Base-by-base conservation (phyloP, 2,329 filamentous ascomycete genomes). In the Venturia oleaginea region DNA sequence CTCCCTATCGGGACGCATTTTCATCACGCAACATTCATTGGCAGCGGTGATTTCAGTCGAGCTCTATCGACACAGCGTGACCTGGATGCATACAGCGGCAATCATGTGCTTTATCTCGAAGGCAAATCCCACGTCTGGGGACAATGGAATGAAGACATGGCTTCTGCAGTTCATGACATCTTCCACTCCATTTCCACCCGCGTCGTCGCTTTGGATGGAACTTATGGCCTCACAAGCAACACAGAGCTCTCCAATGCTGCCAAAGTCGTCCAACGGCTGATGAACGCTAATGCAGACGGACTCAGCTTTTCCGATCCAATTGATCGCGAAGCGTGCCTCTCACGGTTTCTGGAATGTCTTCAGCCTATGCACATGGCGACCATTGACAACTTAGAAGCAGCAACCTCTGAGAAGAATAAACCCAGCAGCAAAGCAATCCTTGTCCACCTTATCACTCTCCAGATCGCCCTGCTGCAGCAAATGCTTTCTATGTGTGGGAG, bases 71-170 rank as follows among this genome's bases (percentile, higher is more conserved):
- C 57, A 19, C 17, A 81, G 13, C 61, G 64, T 24, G 68, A 71
- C 7, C 73, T 80, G 48, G 71, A 82, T 67, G 66, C 84, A 32
- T 79, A 83, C 66, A 22, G 8, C 34, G 60, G 48, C 30, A 13
- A 15, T 22, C 60, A 68, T 72, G 37, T 68, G 6, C 72, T 85
- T 24, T 67, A 69, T 8, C 66, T 78, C 38, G 71, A 71, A 17
- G 70, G 72, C 27, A 68, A 70, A 38, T 70, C 65, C 3, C 72
- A 77, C 65, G 73, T 74, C 63, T 86, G 83, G 78, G 77, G 79
- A 32, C 69, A 78, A 4, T 87, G 84, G 84, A 81, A 78, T 62
- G 83, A 86, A 60, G 76, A 77, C 15, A 79, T 84, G 1, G 81
- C 77, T 37, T 78, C 79, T 1, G 76, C 80, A 51, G 65, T 84